Evolutionary conservation across 2,329 filamentous ascomycete genomes (phyloP), one percentile per base, ranked within the genome.

Genomic region (Aspergillus sp.): DNA sequence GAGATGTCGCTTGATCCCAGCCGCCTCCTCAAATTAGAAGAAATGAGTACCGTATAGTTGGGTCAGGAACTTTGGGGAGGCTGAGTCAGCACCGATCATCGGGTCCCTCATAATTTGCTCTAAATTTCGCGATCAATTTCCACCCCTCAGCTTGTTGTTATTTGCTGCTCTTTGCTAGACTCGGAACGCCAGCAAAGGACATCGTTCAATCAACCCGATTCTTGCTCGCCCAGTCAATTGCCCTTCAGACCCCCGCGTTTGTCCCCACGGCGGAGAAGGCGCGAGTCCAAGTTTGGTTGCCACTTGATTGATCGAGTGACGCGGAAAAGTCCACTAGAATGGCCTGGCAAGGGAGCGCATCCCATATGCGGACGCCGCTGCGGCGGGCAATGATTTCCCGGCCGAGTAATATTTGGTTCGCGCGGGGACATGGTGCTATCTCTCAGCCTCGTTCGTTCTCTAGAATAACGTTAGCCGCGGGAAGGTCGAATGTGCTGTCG

Each of bases 291-390:
- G 40, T 60, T 61, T 61, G 60, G 62, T 50, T 52, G 55, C 22
- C 39, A 51, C 12, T 49, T 19, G 34, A 39, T 37, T 19, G 52
- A 12, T 48, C 27, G 41, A 20, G 37, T 24, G n/a, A 30, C 48
- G 17, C 33, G 51, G 24, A 47, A 49, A 51, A 40, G 46, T 51
- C 39, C 22, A 34, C 11, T 19, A 39, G 9, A 49, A 72, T 72
- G 70, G 64, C 67, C 65, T 68, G 66, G 68, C 69, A 69, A 66
- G 69, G 65, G 59, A 64, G 73, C 48, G 64, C 66, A 51, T 64
- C 66, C 51, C 66, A 58, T 46, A 52, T 67, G 64, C 70, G 70
- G 69, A 65, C 68, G 54, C 68, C 70, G 70, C 60, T 68, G 41
- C 63, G 68, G 63, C 62, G 59, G 40, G 52, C 64, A 45, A 13